Conservation (phyloP, 2,329 filamentous ascomycete species). For the Scedosporium apiospermum region DNA sequence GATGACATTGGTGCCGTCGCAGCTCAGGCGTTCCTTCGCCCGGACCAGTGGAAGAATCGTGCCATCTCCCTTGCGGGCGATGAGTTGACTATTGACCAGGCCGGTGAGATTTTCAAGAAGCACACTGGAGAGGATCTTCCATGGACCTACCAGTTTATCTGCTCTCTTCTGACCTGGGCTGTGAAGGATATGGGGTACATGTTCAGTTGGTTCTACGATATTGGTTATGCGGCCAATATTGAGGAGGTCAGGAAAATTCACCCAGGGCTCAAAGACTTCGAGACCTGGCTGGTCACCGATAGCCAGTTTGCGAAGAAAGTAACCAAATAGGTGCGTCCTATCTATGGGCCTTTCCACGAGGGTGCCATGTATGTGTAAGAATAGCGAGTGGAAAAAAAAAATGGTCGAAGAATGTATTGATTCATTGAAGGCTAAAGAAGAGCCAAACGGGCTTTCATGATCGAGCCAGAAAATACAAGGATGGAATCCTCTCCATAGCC, state of each 20-base stretch:
- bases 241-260: conserved; percentile 15
- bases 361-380: too few relatives aligned
- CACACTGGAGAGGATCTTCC: conserved; percentile 20
- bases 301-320: background rate
- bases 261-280: conserved; percentile 17
- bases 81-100: conserved; percentile 24
- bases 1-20: conserved; percentile 42
- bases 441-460: too few relatives aligned
- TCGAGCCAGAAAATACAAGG: too few relatives aligned
- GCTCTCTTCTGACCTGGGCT: conserved; percentile 16
- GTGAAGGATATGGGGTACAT: conserved; percentile 23
- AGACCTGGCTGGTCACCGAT: conserved; percentile 13
- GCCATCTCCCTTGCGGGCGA: conserved; percentile 30
- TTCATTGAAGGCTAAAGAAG: too few relatives aligned
- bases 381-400: too few relatives aligned
- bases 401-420: too few relatives aligned
- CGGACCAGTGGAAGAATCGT: conserved; percentile 41
- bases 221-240: conserved; percentile 26
- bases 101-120: conserved; percentile 20
- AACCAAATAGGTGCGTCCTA: background rate
- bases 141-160: conserved; percentile 19
- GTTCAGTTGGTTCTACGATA: conserved; percentile 26
- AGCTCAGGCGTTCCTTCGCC: conserved; percentile 36
- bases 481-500: too few relatives aligned
- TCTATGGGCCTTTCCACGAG: too few relatives aligned